A percentile compares a stretch with the other conserved stretches of the same genome.
Conservation (phyloP, 768 basidiomycete genomes). For the Suillus luteus region DNA sequence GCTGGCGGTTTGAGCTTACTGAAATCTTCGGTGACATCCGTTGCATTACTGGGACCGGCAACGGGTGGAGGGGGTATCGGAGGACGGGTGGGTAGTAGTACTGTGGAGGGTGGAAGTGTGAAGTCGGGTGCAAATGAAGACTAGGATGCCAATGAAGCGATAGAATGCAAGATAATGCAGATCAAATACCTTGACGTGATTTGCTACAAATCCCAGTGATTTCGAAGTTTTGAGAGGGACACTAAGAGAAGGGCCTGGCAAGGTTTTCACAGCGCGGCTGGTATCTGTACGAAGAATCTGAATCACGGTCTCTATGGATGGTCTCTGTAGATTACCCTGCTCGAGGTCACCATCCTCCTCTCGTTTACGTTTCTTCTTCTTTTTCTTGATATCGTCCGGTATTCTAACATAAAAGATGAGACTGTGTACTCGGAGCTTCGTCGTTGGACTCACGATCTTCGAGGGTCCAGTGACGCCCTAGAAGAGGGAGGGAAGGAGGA, state of each 20-base stretch:
- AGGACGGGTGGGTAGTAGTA: constrained; percentile 62
- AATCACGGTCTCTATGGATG: constrained; percentile 13
- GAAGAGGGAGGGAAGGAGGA: constrained; percentile 49
- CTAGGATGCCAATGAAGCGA: constrained; percentile 25
- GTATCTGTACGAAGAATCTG: constrained; percentile 40
- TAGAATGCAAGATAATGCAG: not conserved
- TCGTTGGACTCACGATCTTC: constrained; percentile 51
- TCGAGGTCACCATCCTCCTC: constrained; percentile 77
- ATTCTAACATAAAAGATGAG: constrained; percentile 23
- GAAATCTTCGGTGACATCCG: constrained; percentile 87
- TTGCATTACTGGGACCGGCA: constrained; percentile 83
- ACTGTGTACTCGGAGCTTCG: constrained; percentile 20
- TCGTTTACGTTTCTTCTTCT: constrained; percentile 86
- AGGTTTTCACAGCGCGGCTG: constrained; percentile 56
- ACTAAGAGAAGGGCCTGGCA: constrained; percentile 50
- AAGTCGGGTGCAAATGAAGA: constrained; percentile 58
- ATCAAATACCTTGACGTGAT: constrained; percentile 52
- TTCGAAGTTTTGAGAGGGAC: constrained; percentile 58
- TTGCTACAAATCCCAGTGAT: constrained; percentile 43
- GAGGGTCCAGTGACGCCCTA: constrained; percentile 61
- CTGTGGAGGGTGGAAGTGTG: constrained; percentile 47
- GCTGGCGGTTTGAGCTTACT: constrained; percentile 76
- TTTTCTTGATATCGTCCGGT: constrained; percentile 64
- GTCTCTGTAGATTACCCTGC: constrained; percentile 37
- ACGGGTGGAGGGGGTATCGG: constrained; percentile 62